phyloP scores from a whole-genome alignment of 768 basidiomycete genomes.

The Obba rivulosa region DNA sequence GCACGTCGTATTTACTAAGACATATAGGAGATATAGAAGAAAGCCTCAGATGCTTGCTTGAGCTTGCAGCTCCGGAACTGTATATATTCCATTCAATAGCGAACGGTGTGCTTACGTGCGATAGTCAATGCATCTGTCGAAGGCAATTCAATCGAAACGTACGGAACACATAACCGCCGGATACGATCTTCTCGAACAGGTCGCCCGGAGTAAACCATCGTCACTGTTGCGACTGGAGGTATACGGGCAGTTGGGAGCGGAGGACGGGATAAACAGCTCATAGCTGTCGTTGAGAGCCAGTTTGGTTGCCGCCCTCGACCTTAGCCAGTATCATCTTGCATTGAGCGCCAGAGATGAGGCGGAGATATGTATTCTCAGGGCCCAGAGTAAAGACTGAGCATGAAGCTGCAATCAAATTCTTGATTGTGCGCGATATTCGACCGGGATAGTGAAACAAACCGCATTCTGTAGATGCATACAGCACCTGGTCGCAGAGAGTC shows the following conservation, averaged over 20 bases:
- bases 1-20: no score
- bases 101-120: no score
- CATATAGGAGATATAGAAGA: no score
- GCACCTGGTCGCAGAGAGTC: neutral
- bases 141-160: no score
- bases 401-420: slow-evolving; percentile 2
- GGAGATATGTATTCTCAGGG: slow-evolving; percentile 9
- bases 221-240: neutral
- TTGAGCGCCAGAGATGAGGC: slow-evolving; percentile 3
- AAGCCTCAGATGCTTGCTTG: no score
- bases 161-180: slow-evolving; percentile 22
- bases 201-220: slow-evolving; percentile 18
- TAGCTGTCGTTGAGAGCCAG: neutral
- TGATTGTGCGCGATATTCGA: no score
- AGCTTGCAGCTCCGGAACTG: no score
- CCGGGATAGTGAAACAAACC: neutral
- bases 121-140: no score
- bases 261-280: slow-evolving; percentile 14
- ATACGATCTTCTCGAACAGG: slow-evolving; percentile 21
- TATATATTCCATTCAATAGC: no score
- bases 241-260: slow-evolving; percentile 13
- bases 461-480: slow-evolving; percentile 15
- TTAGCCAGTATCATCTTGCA: slow-evolving; percentile 3
- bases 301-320: slow-evolving; percentile 2
- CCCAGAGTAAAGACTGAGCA: slow-evolving; percentile 10